Base-by-base conservation (phyloP, 2,329 filamentous ascomycete species). In the Pyrenochaeta sp. region DNA sequence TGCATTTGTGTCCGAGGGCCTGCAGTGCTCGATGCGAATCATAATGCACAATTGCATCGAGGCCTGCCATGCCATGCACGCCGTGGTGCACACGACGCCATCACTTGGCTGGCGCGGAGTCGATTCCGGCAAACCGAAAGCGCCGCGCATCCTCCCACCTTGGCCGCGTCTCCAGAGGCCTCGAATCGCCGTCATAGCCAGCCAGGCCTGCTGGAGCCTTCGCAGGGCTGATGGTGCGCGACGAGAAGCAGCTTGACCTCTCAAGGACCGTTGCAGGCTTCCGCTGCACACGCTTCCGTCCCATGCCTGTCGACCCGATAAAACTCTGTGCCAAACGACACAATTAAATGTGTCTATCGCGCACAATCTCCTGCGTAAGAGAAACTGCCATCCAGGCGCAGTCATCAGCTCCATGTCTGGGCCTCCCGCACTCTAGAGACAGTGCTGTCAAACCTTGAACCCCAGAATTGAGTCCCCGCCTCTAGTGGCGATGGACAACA, bases 381-480 rank as follows among this genome's bases (percentile, higher is more conserved):
- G 57, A 61, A 62, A 68, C 61, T 58, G 57, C 58, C 24, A 32
- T 22, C 44, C 22, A 15, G 7, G 44, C 36, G 48, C 45, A 45
- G 47, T 45, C 47, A 58, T 58, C 56, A 58, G 40, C 59, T 49
- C 52, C 51, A 39, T 49, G 49, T 34, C 61, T 46, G 58, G 42
- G 45, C 42, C 52, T 47, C 54, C 52, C 40, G 52, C 51, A 51
- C 39, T 34, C 52, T 39, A 49, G 47, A 39, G 52, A 34, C 53
- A 51, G 44, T 46, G 28, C 5, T 30, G 28, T 30, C 28, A 30
- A 61, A 61, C n/a, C 58, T 54, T 60, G 56, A 64, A 65, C 68
- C 69, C 68, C 64, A 65, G 62, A 56, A 66, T 59, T 61, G 48
- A 62, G 56, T 50, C 66, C 66, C 66, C 69, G 63, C 65, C 52